These are phyloP conservation scores for Papilionanthe hybrid DNA, from an alignment of 116 monocot genomes.

Conservation along the genomic window DNA sequence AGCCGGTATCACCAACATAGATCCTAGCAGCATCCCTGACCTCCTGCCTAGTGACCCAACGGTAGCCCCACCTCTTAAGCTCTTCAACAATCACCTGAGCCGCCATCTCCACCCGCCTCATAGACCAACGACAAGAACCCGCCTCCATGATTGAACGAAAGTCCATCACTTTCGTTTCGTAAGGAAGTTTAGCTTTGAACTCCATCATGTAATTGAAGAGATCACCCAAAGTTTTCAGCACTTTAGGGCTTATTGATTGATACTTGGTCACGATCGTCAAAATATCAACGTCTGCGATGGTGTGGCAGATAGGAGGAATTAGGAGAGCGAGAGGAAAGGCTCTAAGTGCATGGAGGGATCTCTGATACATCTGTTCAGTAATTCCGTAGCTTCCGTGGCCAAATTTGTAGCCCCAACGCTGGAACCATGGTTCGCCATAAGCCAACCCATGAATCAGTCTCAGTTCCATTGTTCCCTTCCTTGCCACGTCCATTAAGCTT, in stretches of 20 bases:
- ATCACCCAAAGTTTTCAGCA: conserved; percentile 46
- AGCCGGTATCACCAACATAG: conserved; percentile 85
- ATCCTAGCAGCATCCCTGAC: conserved; percentile 75
- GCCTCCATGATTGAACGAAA: conserved; percentile 45
- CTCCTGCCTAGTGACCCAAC: conserved; percentile 83
- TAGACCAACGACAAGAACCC: conserved; percentile 70
- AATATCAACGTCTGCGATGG: conserved; percentile 17
- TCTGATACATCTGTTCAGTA: conserved; percentile 43
- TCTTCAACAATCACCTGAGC: conserved; percentile 71
- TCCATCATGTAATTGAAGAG: conserved; percentile 71
- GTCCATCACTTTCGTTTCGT: conserved; percentile 26
- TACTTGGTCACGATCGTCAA: conserved; percentile 52
- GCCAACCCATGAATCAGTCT: conserved; percentile 62
- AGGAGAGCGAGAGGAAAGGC: conserved; percentile 58
- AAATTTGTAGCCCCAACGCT: conserved; percentile 66
- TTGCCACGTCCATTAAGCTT: conserved; percentile 53
- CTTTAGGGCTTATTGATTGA: conserved; percentile 34
- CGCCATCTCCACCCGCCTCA: conserved; percentile 81
- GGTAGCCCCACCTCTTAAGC: conserved; percentile 42
- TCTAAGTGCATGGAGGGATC: conserved; percentile 47
- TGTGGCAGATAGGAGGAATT: conserved; percentile 33
- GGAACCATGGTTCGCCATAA: conserved; percentile 81
- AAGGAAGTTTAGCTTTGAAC: conserved; percentile 44
- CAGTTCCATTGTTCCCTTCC: conserved; percentile 53
- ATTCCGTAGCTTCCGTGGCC: conserved; percentile 63